Evolutionary conservation across 805 yeast genomes (phyloP).

Genomic region (Yamadazyma ubonensis): DNA sequence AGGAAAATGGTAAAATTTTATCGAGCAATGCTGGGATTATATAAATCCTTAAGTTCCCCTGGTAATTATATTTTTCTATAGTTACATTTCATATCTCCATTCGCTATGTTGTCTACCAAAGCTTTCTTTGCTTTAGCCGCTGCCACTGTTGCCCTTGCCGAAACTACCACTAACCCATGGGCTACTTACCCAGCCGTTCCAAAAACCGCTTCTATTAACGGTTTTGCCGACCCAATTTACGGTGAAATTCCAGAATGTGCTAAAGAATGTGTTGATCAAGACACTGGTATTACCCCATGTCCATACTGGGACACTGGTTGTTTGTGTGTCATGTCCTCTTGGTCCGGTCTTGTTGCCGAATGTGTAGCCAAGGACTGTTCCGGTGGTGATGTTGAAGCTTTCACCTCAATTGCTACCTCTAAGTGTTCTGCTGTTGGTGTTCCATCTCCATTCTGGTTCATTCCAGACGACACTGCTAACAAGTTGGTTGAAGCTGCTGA

Average conservation of each 20-base stretch:
- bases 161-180: conserved; percentile 22
- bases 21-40: neutral
- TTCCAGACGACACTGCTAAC: conserved; percentile 24
- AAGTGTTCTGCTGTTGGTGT: conserved; percentile 26
- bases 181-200: conserved; percentile 36
- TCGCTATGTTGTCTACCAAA: conserved; percentile 17
- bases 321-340: conserved; percentile 41
- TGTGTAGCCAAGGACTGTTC: conserved; percentile 40
- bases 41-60: conserved; percentile 1
- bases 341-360: conserved; percentile 32
- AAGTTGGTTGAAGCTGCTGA: conserved; percentile 17
- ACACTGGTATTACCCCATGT: conserved; percentile 40
- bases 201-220: conserved; percentile 41
- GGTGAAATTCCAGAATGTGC: conserved; percentile 37
- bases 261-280: conserved; percentile 29
- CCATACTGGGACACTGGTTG: conserved; percentile 50
- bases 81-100: conserved; percentile 4
- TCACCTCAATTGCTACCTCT: conserved; percentile 31
- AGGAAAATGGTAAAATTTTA: neutral
- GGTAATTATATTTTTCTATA: neutral
- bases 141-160: conserved; percentile 18
- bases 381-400: conserved; percentile 30
- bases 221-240: conserved; percentile 41
- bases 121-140: conserved; percentile 15
- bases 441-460: conserved; percentile 24